Conservation (phyloP, 148 eudicot species). For the Cornus kousa region DNA sequence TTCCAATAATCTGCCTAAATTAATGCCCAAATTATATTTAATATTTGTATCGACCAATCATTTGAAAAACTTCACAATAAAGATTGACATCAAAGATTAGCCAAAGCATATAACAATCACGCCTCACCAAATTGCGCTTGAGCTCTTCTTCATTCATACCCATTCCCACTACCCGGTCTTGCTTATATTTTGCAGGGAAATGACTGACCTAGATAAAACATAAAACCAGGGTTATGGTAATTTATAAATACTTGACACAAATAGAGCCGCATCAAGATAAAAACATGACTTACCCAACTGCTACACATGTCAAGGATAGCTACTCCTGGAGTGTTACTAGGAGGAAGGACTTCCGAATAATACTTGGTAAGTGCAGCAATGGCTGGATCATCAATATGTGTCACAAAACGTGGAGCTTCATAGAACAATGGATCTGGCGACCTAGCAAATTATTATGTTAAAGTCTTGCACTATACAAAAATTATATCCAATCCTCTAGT, state of each 20-base stretch:
- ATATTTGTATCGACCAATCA: not conserved
- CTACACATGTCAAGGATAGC: constrained; percentile 93
- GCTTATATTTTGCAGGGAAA: constrained; percentile 89
- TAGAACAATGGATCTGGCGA: constrained; percentile 76
- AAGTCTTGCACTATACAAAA: not conserved
- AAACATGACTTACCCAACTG: constrained; percentile 76
- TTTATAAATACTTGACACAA: not conserved
- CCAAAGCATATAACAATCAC: not conserved
- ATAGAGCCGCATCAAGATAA: not conserved
- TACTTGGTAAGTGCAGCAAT: constrained; percentile 87
- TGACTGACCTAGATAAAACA: constrained; percentile 87
- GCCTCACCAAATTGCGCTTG: constrained; percentile 72
- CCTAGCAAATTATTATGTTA: constrained; percentile 39
- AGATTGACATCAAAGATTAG: not conserved
- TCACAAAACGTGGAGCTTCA: constrained; percentile 94
- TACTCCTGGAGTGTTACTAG: constrained; percentile 78
- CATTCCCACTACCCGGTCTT: constrained; percentile 80
- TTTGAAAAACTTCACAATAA: not conserved
- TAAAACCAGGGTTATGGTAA: constrained; percentile 15
- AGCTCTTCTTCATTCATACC: constrained; percentile 95
- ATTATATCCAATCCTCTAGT: not conserved
- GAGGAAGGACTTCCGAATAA: constrained; percentile 84
- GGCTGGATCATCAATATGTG: constrained; percentile 97
- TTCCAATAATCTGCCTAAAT: not conserved
- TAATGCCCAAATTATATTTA: not conserved